These are phyloP conservation scores for Ilyonectria robusta DNA, from an alignment of 2,329 filamentous ascomycete species.

Conservation along the genomic window DNA sequence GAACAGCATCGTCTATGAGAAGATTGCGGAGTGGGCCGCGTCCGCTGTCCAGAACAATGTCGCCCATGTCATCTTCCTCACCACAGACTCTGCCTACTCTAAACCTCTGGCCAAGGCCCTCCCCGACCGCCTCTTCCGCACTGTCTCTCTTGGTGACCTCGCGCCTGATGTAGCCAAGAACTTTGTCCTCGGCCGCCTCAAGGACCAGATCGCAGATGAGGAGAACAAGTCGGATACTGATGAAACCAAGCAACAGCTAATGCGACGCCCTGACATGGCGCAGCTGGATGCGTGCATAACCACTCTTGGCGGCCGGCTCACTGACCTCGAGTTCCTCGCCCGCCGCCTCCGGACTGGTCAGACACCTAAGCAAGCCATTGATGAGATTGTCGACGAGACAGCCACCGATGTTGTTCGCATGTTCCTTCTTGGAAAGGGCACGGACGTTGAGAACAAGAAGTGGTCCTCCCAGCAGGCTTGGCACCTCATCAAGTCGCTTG, in stretches of 20 bases:
- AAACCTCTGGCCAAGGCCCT: conserved; percentile 90
- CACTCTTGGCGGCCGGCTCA: conserved; percentile 90
- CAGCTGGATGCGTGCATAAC: conserved; percentile 88
- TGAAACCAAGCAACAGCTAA: conserved; percentile 40
- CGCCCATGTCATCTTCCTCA: conserved; percentile 95
- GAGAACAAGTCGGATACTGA: conserved; percentile 47
- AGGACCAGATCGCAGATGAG: conserved; percentile 57
- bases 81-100: conserved; percentile 88
- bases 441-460: conserved; percentile 64
- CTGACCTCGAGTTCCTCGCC: conserved; percentile 94
- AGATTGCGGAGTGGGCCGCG: conserved; percentile 91
- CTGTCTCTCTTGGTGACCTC: conserved; percentile 88
- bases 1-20: conserved; percentile 77
- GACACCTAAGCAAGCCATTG: conserved; percentile 82
- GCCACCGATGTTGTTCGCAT: conserved; percentile 94
- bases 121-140: conserved; percentile 91
- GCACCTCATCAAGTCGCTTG: conserved; percentile 86
- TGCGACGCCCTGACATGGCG: conserved; percentile 63
- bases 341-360: conserved; percentile 90
- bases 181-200: conserved; percentile 88
- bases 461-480: conserved; percentile 93
- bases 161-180: conserved; percentile 88
- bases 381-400: conserved; percentile 90
- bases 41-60: conserved; percentile 87
- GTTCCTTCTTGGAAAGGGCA: conserved; percentile 79